These are phyloP conservation scores for Gymnopus androsaceus DNA, from an alignment of 1,284 basidiomycete genomes.

Conservation along the genomic window DNA sequence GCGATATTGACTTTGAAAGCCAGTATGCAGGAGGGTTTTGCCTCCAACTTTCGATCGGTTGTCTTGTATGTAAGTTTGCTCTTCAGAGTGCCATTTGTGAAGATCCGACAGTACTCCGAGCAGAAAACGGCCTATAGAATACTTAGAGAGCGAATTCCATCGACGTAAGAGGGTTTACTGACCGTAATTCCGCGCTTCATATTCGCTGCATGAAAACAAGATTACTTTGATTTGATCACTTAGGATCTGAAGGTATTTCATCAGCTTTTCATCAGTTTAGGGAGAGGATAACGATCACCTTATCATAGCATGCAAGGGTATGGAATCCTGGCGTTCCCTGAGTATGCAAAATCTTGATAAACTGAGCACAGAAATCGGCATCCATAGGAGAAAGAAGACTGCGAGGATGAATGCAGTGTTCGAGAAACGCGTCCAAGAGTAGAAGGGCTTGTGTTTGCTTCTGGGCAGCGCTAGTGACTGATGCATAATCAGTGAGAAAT, in stretches of 20 bases:
- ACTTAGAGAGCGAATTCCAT: constrained; percentile 11
- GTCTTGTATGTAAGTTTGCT: constrained; percentile 65
- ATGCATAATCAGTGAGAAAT: constrained; percentile 17
- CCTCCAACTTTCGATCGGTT: constrained; percentile 68
- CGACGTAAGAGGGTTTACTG: constrained; percentile 20
- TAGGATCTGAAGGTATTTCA: constrained; percentile 58
- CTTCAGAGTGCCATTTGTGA: constrained; percentile 75
- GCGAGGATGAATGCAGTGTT: constrained; percentile 92
- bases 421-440: constrained; percentile 70
- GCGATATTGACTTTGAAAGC: constrained; percentile 57
- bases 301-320: constrained; percentile 85
- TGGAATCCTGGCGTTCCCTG: constrained; percentile 88
- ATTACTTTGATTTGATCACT: constrained; percentile 83
- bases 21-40: constrained; percentile 64
- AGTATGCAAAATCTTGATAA: constrained; percentile 86
- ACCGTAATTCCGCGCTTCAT: constrained; percentile 96
- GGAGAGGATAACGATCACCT: constrained; percentile 44
- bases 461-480: constrained; percentile 32
- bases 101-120: constrained; percentile 77
- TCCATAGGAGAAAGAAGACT: constrained; percentile 93
- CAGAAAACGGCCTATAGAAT: constrained; percentile 75
- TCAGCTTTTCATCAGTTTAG: constrained; percentile 14
- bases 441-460: constrained; percentile 43
- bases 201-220: constrained; percentile 92
- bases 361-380: constrained; percentile 91